Conservation (phyloP, 495 filamentous ascomycete species). For the Hyphodiscus hymeniophilus region DNA sequence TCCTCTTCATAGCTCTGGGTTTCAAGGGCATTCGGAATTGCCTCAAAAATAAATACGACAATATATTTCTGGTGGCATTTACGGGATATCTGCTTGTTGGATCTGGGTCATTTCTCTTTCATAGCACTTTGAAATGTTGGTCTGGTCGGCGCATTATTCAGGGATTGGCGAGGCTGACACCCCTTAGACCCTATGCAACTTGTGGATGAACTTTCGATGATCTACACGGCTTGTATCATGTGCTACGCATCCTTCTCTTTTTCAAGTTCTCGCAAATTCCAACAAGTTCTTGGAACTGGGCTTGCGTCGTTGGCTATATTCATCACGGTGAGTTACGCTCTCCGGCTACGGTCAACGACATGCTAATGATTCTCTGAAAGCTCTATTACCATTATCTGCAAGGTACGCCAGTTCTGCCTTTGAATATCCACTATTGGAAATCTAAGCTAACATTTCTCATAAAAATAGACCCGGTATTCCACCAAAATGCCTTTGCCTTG, state of each 20-base stretch:
- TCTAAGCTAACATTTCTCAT: too few species aligned
- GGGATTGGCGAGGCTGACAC: slow-evolving; percentile 12
- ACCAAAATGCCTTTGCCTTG: slow-evolving; percentile 80
- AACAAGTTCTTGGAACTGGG: slow-evolving; percentile 48
- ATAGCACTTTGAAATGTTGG: slow-evolving; percentile 74
- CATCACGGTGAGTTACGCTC: slow-evolving; percentile 53
- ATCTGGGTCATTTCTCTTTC: slow-evolving; percentile 72
- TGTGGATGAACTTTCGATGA: slow-evolving; percentile 87
- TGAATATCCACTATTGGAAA: too few species aligned
- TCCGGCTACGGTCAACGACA: not conserved
- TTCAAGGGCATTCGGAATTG: slow-evolving; percentile 66
- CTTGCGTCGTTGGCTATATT: slow-evolving; percentile 60
- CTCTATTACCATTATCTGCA: slow-evolving; percentile 91
- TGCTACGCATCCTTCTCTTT: slow-evolving; percentile 81
- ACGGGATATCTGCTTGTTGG: slow-evolving; percentile 75
- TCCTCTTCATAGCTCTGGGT: slow-evolving; percentile 68
- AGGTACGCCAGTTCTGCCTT: not conserved
- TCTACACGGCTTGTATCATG: slow-evolving; percentile 95
- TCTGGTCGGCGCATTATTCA: slow-evolving; percentile 5
- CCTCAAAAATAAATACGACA: slow-evolving; percentile 58
- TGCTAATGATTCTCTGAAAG: slow-evolving; percentile 20
- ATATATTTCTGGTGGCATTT: slow-evolving; percentile 63
- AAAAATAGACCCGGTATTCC: slow-evolving; percentile 65
- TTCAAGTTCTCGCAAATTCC: slow-evolving; percentile 45
- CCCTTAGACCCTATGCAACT: slow-evolving; percentile 88